phyloP scores from a whole-genome alignment of 805 yeast species.

The Hagleromyces aurorensis region DNA sequence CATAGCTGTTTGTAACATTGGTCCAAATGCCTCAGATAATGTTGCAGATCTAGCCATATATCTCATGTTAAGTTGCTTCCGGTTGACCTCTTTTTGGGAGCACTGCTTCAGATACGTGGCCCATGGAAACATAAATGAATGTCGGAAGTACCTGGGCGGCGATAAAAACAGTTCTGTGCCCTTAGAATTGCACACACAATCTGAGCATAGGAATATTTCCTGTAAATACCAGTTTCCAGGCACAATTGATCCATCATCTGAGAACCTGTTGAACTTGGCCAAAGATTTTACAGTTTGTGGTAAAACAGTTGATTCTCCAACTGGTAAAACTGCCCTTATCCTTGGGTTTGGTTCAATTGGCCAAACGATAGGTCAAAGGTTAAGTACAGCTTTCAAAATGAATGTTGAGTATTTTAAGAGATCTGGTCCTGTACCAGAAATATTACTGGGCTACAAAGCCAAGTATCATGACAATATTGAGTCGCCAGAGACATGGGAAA shows the following conservation, averaged over 20 bases:
- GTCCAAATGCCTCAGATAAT: conserved; percentile 51
- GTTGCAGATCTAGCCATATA: conserved; percentile 67
- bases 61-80: conserved; percentile 50
- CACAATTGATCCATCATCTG: conserved; percentile 1
- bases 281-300: conserved; percentile 41
- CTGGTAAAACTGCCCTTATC: conserved; percentile 50
- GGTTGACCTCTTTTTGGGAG: conserved; percentile 46
- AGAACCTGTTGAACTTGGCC: conserved; percentile 29
- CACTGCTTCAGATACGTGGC: conserved; percentile 32
- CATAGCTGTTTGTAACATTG: conserved; percentile 53
- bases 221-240: conserved; percentile 6
- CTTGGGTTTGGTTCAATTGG: conserved; percentile 79
- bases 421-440: conserved; percentile 32
- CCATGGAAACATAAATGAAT: conserved; percentile 37
- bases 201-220: background rate
- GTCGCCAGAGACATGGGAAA: conserved; percentile 31
- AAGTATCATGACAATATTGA: conserved; percentile 40
- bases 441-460: conserved; percentile 39
- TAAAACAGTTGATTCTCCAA: conserved; percentile 42
- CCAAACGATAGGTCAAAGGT: conserved; percentile 48
- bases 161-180: conserved; percentile 1
- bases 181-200: background rate
- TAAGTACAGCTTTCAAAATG: conserved; percentile 52
- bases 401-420: conserved; percentile 55
- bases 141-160: conserved; percentile 36